Evolutionary conservation across 345 rosid genomes (phyloP).

Genomic region (Hirschfeldia incana): DNA sequence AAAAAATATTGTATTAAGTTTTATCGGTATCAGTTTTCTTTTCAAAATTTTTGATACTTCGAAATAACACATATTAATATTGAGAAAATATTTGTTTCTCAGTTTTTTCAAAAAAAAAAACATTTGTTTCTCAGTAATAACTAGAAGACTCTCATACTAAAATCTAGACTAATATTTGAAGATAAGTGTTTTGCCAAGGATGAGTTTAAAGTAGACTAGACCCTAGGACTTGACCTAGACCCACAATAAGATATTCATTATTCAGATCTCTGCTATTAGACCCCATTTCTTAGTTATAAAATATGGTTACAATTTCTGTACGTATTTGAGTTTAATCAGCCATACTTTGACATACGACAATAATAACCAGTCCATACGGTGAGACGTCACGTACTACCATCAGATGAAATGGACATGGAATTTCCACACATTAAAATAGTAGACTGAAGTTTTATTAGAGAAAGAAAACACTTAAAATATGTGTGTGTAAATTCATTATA

Average conservation of each 20-base stretch:
- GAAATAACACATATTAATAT: background rate
- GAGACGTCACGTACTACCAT: background rate
- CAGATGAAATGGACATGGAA: background rate
- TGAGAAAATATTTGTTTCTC: background rate
- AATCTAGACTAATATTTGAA: background rate
- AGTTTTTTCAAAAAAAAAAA: too few relatives aligned
- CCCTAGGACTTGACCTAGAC: background rate
- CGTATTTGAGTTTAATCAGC: background rate
- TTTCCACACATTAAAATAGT: background rate
- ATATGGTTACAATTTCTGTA: background rate
- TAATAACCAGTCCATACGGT: background rate
- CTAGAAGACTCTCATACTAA: background rate
- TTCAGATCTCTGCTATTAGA: background rate
- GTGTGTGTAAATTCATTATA: background rate
- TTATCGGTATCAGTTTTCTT: background rate
- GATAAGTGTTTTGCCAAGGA: background rate
- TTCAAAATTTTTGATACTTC: background rate
- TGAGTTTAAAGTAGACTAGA: background rate
- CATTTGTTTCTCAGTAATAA: background rate
- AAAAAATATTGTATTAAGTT: background rate
- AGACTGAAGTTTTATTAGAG: background rate
- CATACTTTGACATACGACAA: background rate
- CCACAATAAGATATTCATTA: background rate
- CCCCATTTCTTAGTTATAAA: background rate
- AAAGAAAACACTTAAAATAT: background rate